Evolutionary conservation across 768 basidiomycete genomes (phyloP), one percentile per base, ranked within the genome.

Genomic region (Mycena epipterygia): DNA sequence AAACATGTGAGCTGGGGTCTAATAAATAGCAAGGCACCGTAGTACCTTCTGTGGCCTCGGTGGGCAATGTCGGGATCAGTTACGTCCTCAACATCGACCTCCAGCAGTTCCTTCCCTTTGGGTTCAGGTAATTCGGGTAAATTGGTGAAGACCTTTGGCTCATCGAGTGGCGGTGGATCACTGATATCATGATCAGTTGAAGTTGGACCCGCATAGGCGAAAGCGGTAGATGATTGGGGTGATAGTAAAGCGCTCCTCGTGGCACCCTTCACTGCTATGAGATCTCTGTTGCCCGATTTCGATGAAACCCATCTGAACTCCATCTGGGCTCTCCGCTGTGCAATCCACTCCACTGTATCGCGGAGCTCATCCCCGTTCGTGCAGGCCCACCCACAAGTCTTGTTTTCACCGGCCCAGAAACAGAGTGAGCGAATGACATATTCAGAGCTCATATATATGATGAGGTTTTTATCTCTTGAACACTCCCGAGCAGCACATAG

Each of bases 341-440:
- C 19, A 14, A 60, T 60, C 44, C 7, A 2, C 2, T 16, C 21
- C 16, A 30, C 44, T 5, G 44, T 44, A 4, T n/a, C 23, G 16
- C 32, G 42, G 2, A 60, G 42, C 4, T 48, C 30, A 21, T 60
- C 59, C 4, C 42, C 44, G 33, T 60, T 42, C 21, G 59, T n/a
- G 32, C 59, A 60, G 4, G 39, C 4, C 59, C 59, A 60, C 8
- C 59, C 59, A 2, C 4, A 3, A 2, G 32, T 44, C 6, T 11
- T 30, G 30, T 60, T 32, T 9, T 60, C 59, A 19, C 59, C 59
- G 5, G 59, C 59, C 59, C 59, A 60, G 29, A 48, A 46, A 25
- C 59, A 60, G 41, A 37, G 32, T 2, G 62, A 29, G 25, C 56
- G 64, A 3, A 52, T 55, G 8, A 53, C 49, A 33, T 63, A 63